These are phyloP conservation scores for Lumnitzera littorea DNA, from an alignment of 345 rosid genomes.

Conservation along the genomic window DNA sequence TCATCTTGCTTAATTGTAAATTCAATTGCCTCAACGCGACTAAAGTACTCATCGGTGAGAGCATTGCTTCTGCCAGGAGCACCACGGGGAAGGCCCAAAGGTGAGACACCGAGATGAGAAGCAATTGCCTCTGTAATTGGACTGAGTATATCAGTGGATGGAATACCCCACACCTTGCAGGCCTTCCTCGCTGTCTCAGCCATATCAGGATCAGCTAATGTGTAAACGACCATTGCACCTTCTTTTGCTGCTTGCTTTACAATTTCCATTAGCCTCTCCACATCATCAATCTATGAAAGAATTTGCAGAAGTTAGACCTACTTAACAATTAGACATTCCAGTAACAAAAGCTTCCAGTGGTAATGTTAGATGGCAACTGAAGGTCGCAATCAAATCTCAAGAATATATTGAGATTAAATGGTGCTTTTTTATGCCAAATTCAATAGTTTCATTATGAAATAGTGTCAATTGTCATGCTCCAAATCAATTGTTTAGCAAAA, in stretches of 20 bases:
- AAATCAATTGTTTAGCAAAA: too few relatives aligned
- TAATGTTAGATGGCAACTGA: too few relatives aligned
- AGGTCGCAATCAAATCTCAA: too few relatives aligned
- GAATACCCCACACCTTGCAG: conserved; percentile 60
- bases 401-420: too few relatives aligned
- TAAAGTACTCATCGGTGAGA: conserved; percentile 64
- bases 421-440: too few relatives aligned
- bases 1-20: conserved; percentile 92
- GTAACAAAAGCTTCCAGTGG: too few relatives aligned
- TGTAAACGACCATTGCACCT: conserved; percentile 67
- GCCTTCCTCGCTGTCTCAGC: conserved; percentile 65
- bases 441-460: too few relatives aligned
- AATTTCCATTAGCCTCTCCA: conserved; percentile 58
- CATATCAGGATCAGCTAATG: conserved; percentile 73
- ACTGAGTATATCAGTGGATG: conserved; percentile 69
- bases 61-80: conserved; percentile 44
- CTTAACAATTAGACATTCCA: not conserved
- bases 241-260: conserved; percentile 82
- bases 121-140: conserved; percentile 81
- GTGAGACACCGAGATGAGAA: conserved; percentile 70
- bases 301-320: conserved; percentile 2
- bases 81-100: conserved; percentile 80
- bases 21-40: conserved; percentile 67
- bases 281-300: conserved; percentile 55
- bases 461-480: too few relatives aligned